Conservation (phyloP, 176 grass and related monocot genomes). For the Triticum dicoccoides region DNA sequence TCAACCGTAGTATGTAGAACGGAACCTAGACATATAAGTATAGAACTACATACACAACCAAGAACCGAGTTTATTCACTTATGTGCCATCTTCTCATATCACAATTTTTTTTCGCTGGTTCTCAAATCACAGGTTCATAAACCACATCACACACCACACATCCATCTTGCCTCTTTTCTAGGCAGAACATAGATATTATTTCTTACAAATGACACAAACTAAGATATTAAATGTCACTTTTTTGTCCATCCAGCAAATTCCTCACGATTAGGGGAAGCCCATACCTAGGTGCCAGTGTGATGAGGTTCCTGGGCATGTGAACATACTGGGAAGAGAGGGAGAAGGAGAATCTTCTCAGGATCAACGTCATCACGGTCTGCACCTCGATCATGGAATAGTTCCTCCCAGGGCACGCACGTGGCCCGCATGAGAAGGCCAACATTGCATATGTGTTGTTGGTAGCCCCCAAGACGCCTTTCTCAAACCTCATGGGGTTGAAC, state of each 20-base stretch:
- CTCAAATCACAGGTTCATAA: no score
- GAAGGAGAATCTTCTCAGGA: slow-evolving; percentile 52
- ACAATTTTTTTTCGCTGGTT: no score
- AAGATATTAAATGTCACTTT: background rate
- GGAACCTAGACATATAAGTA: background rate
- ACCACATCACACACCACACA: no score
- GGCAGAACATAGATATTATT: background rate
- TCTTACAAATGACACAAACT: background rate
- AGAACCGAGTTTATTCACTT: no score
- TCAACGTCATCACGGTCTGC: slow-evolving; percentile 32
- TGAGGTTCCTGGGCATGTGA: slow-evolving; percentile 31
- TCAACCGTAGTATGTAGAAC: no score
- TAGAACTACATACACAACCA: background rate
- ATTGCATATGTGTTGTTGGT: background rate
- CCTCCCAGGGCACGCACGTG: slow-evolving; percentile 46
- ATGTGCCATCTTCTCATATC: background rate
- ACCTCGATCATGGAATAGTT: slow-evolving; percentile 49
- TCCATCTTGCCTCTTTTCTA: background rate
- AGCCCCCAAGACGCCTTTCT: no score
- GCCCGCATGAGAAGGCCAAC: slow-evolving; percentile 34
- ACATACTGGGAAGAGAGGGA: slow-evolving; percentile 43
- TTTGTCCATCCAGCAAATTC: background rate
- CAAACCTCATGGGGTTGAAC: no score
- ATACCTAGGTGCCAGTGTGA: slow-evolving; percentile 34
- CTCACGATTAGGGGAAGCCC: slow-evolving; percentile 43